Conservation (phyloP, 2,329 filamentous ascomycete genomes). For the Aureobasidium uvarum region DNA sequence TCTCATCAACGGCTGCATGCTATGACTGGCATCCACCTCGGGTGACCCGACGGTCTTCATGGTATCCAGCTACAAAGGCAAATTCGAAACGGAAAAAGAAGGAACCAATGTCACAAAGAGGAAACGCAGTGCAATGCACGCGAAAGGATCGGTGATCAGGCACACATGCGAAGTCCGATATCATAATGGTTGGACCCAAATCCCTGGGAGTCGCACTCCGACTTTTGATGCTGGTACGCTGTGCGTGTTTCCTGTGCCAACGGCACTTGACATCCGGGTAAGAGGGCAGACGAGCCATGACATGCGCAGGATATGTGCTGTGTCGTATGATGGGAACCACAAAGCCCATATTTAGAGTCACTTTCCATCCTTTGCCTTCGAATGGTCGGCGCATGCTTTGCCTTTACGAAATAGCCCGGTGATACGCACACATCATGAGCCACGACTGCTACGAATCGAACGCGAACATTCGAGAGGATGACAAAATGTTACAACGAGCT, state of each 20-base stretch:
- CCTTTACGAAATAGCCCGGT: neutral
- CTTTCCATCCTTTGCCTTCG: neutral
- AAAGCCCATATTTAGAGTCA: neutral
- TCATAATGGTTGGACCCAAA: neutral
- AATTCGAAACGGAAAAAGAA: neutral
- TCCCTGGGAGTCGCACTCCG: neutral
- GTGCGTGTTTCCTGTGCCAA: neutral
- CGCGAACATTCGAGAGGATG: too few relatives aligned
- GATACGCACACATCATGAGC: neutral
- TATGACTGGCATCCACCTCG: neutral
- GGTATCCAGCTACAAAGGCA: neutral
- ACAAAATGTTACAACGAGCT: neutral
- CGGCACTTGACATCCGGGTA: neutral
- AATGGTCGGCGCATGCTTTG: neutral
- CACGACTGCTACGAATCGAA: too few relatives aligned
- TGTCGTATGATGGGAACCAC: neutral
- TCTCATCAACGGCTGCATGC: neutral
- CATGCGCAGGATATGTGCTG: neutral
- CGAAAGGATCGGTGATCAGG: neutral
- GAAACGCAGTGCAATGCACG: neutral
- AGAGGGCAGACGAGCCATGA: neutral
- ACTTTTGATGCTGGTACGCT: neutral
- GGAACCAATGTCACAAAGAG: neutral
- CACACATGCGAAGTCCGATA: neutral
- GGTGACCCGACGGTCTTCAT: neutral